Conservation (phyloP, 495 filamentous ascomycete species). For the Penicillium ochrochloron region DNA sequence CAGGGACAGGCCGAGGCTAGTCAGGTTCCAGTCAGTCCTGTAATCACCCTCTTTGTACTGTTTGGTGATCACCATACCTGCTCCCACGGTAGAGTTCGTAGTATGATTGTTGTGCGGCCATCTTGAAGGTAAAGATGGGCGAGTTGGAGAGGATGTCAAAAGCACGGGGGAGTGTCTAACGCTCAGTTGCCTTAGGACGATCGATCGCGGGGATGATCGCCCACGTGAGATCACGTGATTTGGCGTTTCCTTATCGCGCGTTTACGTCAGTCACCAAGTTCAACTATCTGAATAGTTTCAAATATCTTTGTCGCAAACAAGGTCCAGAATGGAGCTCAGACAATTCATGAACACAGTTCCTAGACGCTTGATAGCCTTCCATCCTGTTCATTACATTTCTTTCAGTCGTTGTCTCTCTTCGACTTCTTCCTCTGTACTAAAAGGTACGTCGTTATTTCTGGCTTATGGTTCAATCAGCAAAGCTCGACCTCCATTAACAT, state of each 20-base stretch:
- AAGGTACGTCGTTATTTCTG: constrained; percentile 12
- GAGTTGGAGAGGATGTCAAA: constrained; percentile 15
- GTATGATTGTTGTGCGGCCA: constrained; percentile 55
- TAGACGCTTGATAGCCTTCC: not conserved
- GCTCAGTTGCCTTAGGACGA: constrained; percentile 19
- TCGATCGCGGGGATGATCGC: constrained; percentile 23
- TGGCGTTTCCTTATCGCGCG: constrained; percentile 16
- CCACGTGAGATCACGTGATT: constrained; percentile 25
- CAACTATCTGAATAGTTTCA: constrained; percentile 6
- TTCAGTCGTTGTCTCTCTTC: constrained; percentile 12
- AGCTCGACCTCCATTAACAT: not conserved
- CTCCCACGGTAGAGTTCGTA: constrained; percentile 98
- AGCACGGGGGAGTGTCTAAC: constrained; percentile 24
- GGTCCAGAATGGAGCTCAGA: constrained; percentile 3
- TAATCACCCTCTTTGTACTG: not conserved
- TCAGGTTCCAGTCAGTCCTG: constrained; percentile 24
- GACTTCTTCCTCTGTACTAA: constrained; percentile 9
- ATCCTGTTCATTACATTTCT: not conserved
- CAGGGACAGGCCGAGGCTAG: constrained; percentile 85
- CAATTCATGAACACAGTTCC: no score
- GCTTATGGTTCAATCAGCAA: not conserved
- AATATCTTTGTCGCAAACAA: not conserved
- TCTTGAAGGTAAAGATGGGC: constrained; percentile 19
- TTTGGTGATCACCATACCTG: constrained; percentile 63
- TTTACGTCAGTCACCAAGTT: constrained; percentile 19